A percentile compares a stretch with the other conserved stretches of the same genome.
phyloP scores from a whole-genome alignment of 768 basidiomycete species.

The Lentinula guzmanii region DNA sequence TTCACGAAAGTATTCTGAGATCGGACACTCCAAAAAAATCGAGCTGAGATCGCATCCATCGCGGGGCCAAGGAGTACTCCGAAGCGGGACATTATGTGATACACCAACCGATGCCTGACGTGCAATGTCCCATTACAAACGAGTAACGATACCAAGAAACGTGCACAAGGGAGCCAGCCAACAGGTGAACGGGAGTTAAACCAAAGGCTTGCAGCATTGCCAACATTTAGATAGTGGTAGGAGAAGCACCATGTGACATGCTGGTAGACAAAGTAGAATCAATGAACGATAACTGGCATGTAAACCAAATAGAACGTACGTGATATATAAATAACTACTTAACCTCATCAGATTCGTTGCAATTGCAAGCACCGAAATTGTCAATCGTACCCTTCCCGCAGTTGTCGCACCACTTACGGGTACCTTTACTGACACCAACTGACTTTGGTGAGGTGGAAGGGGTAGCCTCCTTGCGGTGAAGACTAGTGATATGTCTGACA shows the following conservation, averaged over 20 bases:
- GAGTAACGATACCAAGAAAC: conserved; percentile 14
- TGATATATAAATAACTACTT: conserved; percentile 36
- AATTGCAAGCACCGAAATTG: conserved; percentile 47
- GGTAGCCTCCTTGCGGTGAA: conserved; percentile 65
- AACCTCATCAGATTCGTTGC: conserved; percentile 39
- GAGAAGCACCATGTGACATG: not conserved
- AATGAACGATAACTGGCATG: not conserved
- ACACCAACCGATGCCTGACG: conserved; percentile 51
- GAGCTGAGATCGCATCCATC: conserved; percentile 62
- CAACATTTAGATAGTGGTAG: not conserved
- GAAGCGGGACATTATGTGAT: conserved; percentile 62
- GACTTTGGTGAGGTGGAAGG: conserved; percentile 33
- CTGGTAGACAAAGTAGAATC: not conserved
- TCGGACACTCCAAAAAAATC: conserved; percentile 8
- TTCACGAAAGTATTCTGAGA: no score
- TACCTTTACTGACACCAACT: conserved; percentile 65
- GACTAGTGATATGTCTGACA: conserved; percentile 81
- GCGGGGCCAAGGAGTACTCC: conserved; percentile 45
- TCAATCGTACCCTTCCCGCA: conserved; percentile 71
- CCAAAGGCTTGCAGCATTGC: conserved; percentile 16
- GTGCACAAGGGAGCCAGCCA: conserved; percentile 21
- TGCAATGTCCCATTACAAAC: conserved; percentile 20
- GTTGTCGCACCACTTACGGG: conserved; percentile 63
- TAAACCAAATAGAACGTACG: conserved; percentile 6
- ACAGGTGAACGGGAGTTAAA: conserved; percentile 18